A percentile compares a stretch with the other conserved stretches of the same genome.
phyloP scores from a whole-genome alignment of 148 eudicot genomes.

The Fagopyrum homotropicum region DNA sequence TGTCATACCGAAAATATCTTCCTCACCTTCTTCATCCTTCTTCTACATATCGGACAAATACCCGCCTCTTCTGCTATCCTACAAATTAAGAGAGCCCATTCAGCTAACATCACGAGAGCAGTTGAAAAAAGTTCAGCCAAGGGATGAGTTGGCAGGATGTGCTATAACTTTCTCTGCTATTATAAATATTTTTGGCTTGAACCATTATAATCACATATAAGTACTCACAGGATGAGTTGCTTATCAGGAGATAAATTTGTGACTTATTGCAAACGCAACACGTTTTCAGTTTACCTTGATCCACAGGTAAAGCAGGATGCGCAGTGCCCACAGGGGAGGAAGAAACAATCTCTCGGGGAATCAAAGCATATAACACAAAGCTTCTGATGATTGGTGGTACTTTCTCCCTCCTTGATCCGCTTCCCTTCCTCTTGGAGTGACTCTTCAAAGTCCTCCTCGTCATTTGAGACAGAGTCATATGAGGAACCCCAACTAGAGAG shows the following conservation, averaged over 20 bases:
- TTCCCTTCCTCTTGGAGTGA: conserved; percentile 23
- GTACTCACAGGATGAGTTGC: no score
- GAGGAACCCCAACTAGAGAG: conserved; percentile 47
- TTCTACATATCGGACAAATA: conserved; percentile 60
- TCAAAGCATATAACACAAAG: conserved; percentile 49
- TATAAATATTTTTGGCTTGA: no score
- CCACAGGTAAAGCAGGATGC: conserved; percentile 59
- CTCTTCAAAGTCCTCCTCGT: conserved; percentile 42
- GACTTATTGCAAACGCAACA: no score
- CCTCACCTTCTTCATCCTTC: conserved; percentile 67
- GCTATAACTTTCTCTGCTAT: no score
- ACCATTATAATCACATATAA: no score
- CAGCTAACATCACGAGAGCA: background rate
- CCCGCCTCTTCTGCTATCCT: conserved; percentile 71
- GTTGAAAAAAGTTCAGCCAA: background rate
- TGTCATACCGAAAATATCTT: conserved; percentile 58
- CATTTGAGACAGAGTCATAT: conserved; percentile 41
- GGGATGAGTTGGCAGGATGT: background rate
- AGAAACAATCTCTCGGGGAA: conserved; percentile 54
- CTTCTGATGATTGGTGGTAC: conserved; percentile 19
- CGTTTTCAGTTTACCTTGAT: conserved; percentile 34
- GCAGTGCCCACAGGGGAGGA: conserved; percentile 59
- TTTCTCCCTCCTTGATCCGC: conserved; percentile 26
- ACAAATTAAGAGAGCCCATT: conserved; percentile 15
- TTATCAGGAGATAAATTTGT: no score